Percentiles rank a stretch among this genome's conserved stretches.
These are phyloP conservation scores for Scheffersomyces ergatensis DNA, from an alignment of 805 yeast genomes.

Conservation along the genomic window DNA sequence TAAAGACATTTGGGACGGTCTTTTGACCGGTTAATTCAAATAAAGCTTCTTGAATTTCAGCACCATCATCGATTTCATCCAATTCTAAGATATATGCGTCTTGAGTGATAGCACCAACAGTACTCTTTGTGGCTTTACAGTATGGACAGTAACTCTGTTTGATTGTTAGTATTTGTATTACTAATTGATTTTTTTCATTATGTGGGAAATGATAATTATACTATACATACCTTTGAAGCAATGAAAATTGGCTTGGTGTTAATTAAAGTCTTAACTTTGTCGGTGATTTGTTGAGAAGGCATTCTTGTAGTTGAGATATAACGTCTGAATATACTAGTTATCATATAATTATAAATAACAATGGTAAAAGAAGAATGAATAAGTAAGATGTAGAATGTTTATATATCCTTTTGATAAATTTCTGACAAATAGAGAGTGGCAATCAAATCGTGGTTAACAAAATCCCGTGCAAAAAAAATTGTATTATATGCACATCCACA, in stretches of 20 bases:
- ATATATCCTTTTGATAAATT: too few species aligned
- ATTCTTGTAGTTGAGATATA: constrained; percentile 26
- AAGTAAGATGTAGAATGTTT: too few species aligned
- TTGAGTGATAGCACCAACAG: constrained; percentile 11
- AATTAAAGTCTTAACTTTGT: constrained; percentile 64
- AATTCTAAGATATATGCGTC: constrained; percentile 27
- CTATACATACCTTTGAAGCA: constrained; percentile 74
- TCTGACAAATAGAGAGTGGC: too few species aligned
- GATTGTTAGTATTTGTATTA: neutral
- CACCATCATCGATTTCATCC: constrained; percentile 23
- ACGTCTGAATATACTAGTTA: constrained; percentile 8
- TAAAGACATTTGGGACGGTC: constrained; percentile 37
- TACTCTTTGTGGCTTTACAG: constrained; percentile 22
- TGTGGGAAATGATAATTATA: too few species aligned
- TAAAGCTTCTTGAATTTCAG: constrained; percentile 27
- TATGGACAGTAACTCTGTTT: constrained; percentile 23
- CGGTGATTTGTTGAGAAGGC: constrained; percentile 58
- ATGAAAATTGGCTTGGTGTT: constrained; percentile 66
- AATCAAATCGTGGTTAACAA: too few species aligned
- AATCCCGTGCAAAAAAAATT: too few species aligned
- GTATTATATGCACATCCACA: too few species aligned
- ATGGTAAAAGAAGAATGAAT: too few species aligned
- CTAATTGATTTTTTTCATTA: neutral
- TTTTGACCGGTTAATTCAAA: constrained; percentile 30
- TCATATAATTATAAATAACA: constrained; percentile 4